A percentile compares a stretch with the other conserved stretches of the same genome.
Evolutionary conservation across 306 rosid species (phyloP).

Genomic region (Rosa lucieae): DNA sequence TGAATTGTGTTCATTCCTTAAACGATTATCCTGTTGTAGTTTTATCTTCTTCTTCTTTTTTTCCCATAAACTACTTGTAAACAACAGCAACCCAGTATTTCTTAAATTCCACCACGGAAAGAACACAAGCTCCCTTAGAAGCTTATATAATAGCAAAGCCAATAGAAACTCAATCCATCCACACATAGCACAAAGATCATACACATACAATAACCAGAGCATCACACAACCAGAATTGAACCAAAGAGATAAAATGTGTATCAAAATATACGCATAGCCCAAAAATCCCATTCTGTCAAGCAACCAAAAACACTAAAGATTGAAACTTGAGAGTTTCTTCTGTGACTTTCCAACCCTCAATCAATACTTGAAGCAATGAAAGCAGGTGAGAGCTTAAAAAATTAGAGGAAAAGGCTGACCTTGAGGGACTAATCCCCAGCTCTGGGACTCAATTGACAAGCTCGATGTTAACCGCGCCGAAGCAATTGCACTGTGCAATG

Average conservation of each 20-base stretch:
- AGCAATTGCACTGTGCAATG: slow-evolving; percentile 73
- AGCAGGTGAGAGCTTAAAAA: neutral
- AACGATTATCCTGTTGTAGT: neutral
- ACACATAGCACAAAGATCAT: neutral
- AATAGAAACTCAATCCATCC: neutral
- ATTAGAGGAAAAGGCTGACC: slow-evolving; percentile 38
- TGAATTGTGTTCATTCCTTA: neutral
- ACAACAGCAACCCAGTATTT: neutral
- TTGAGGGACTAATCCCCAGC: slow-evolving; percentile 93
- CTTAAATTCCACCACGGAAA: too few relatives aligned
- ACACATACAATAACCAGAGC: neutral
- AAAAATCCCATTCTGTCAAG: too few relatives aligned
- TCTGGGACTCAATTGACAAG: slow-evolving; percentile 53
- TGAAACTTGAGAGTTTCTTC: too few relatives aligned
- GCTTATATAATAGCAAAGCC: neutral
- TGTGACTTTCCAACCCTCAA: too few relatives aligned
- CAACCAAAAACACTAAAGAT: too few relatives aligned
- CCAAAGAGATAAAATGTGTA: too few relatives aligned
- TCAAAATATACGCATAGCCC: too few relatives aligned
- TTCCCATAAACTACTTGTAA: neutral
- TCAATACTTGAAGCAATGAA: neutral
- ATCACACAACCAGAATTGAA: too few relatives aligned
- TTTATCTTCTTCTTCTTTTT: neutral
- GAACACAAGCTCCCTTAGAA: neutral
- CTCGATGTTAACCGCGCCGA: slow-evolving; percentile 77